Evolutionary conservation across 495 filamentous ascomycete genomes (phyloP).

Genomic region (Cryomyces antarcticus): DNA sequence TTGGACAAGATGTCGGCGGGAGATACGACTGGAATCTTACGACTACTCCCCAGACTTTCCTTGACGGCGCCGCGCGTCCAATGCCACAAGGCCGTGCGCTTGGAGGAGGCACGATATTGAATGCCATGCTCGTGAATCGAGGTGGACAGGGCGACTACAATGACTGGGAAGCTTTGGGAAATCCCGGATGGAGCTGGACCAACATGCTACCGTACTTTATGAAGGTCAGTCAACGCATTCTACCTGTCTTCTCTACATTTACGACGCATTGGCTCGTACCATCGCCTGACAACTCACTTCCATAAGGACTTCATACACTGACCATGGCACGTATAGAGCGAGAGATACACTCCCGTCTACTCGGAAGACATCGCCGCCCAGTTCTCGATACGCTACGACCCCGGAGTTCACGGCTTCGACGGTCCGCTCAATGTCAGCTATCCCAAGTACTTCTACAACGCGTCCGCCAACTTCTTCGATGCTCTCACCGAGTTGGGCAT

Average conservation of each 20-base stretch:
- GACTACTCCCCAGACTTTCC: constrained; percentile 5
- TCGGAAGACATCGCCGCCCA: constrained; percentile 16
- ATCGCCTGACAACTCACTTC: too few species aligned
- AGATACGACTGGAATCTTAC: constrained; percentile 11
- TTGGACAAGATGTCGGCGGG: constrained; percentile 6
- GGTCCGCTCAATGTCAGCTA: constrained; percentile 31
- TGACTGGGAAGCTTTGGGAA: constrained; percentile 5
- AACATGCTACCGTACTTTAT: constrained; percentile 5
- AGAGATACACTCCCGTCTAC: constrained; percentile 13
- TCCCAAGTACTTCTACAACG: constrained; percentile 17
- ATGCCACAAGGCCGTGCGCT: background rate
- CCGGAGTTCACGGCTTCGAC: constrained; percentile 15
- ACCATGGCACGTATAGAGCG: constrained; percentile 2
- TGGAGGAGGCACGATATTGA: constrained; percentile 8
- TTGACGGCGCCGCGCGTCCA: constrained; percentile 5
- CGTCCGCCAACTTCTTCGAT: constrained; percentile 4
- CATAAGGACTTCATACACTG: too few species aligned
- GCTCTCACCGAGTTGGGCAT: constrained; percentile 10
- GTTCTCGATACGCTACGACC: constrained; percentile 22
- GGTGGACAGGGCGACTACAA: constrained; percentile 5
- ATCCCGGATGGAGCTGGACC: constrained; percentile 4
- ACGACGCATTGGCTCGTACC: background rate
- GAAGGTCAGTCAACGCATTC: constrained; percentile 1
- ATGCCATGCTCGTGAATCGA: constrained; percentile 12
- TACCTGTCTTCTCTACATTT: constrained; percentile 1